phyloP scores from a whole-genome alignment of 208 protist species.

The Crithidia acanthocephali region DNA sequence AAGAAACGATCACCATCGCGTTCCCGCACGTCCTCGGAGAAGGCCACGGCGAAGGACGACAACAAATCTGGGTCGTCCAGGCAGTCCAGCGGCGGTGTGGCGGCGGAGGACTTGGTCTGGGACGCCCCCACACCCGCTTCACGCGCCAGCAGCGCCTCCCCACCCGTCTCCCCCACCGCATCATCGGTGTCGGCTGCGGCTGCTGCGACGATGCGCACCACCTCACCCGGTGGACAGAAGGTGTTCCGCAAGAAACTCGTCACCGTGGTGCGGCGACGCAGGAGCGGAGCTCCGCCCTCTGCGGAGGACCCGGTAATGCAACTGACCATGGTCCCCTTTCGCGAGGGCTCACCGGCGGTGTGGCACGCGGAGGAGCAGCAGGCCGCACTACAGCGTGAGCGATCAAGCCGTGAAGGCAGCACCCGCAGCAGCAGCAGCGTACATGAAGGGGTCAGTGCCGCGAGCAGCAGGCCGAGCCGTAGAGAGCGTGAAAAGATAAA shows the following conservation, averaged over 20 bases:
- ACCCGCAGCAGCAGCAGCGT: neutral
- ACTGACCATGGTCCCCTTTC: constrained; percentile 42
- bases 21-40: neutral
- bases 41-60: neutral
- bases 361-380: constrained; percentile 6
- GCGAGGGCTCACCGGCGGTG: constrained; percentile 22
- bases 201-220: neutral
- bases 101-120: constrained; percentile 31
- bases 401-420: neutral
- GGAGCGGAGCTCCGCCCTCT: constrained; percentile 25
- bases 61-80: constrained; percentile 1
- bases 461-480: too few species aligned
- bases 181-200: neutral
- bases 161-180: constrained; percentile 2
- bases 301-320: constrained; percentile 48
- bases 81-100: constrained; percentile 26
- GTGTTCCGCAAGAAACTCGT: constrained; percentile 69
- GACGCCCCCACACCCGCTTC: constrained; percentile 6
- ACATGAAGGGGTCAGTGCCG: too few species aligned
- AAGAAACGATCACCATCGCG: neutral
- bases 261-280: constrained; percentile 42
- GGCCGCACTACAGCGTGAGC: neutral
- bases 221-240: constrained; percentile 23
- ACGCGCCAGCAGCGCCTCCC: constrained; percentile 5
- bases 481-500: too few species aligned